Percentiles rank a stretch among this genome's conserved stretches.
Evolutionary conservation across 2,329 filamentous ascomycete species (phyloP).

Genomic region (Fusarium fracticaudum): DNA sequence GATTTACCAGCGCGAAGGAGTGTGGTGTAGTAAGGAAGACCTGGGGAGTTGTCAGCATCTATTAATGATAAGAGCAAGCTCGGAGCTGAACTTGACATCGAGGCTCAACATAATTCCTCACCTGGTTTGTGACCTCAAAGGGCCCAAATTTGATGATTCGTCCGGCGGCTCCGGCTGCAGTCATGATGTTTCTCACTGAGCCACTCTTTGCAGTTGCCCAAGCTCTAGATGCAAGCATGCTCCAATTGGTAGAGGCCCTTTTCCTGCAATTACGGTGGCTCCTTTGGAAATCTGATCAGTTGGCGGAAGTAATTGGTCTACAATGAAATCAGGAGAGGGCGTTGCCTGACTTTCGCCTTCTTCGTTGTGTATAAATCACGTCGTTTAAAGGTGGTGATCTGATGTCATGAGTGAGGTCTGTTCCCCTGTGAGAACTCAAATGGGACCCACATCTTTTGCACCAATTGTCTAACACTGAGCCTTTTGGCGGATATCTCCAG

Average conservation of each 20-base stretch:
- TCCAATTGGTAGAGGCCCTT: not conserved
- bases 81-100: not conserved
- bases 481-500: not conserved
- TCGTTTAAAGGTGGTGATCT: slow-evolving; percentile 20
- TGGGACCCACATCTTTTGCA: slow-evolving; percentile 26
- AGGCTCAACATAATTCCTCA: slow-evolving; percentile 46
- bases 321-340: not conserved
- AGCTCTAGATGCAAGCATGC: slow-evolving; percentile 34
- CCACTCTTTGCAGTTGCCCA: slow-evolving; percentile 18
- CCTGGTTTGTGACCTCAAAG: slow-evolving; percentile 80
- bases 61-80: not conserved
- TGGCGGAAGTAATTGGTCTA: not conserved
- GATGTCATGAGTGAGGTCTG: slow-evolving; percentile 35
- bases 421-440: slow-evolving; percentile 12
- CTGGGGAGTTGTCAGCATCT: slow-evolving; percentile 55
- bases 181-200: slow-evolving; percentile 43
- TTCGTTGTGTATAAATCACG: not conserved
- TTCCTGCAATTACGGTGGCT: not conserved
- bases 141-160: slow-evolving; percentile 73
- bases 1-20: slow-evolving; percentile 91
- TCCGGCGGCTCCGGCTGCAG: slow-evolving; percentile 39
- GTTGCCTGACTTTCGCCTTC: not conserved
- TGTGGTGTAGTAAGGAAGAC: slow-evolving; percentile 86
- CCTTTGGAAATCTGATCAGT: not conserved
- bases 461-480: slow-evolving; percentile 33